Percentiles rank a stretch among this genome's conserved stretches.
phyloP scores from a whole-genome alignment of 345 rosid species.

The Trapa incisa region DNA sequence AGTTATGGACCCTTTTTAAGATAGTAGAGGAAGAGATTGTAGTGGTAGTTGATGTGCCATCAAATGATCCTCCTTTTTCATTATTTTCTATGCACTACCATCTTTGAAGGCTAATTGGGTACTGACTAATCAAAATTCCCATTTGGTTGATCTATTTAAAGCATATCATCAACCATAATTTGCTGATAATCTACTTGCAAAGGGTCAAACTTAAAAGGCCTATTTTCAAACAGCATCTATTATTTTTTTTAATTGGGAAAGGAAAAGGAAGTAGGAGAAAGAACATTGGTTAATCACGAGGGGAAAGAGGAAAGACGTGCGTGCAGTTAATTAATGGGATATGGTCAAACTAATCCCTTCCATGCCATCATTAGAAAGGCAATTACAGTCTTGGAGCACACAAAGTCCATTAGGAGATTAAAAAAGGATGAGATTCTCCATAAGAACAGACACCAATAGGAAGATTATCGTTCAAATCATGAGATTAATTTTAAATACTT shows the following conservation, averaged over 20 bases:
- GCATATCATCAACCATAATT: too few relatives aligned
- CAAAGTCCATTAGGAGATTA: background rate
- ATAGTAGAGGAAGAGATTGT: background rate
- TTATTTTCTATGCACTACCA: too few relatives aligned
- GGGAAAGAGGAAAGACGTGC: background rate
- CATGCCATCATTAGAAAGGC: background rate
- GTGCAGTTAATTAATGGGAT: background rate
- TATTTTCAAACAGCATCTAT: constrained; percentile 5
- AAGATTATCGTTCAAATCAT: background rate
- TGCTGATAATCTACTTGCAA: too few relatives aligned
- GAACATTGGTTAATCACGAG: background rate
- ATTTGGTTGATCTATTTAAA: too few relatives aligned
- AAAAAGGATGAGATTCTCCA: too few relatives aligned
- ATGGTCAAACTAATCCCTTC: background rate
- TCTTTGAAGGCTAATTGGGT: too few relatives aligned
- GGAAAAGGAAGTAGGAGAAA: background rate
- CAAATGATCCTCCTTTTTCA: background rate
- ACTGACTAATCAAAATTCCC: too few relatives aligned
- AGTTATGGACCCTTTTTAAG: background rate
- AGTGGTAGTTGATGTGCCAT: background rate
- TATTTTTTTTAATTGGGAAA: background rate
- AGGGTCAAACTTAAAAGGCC: constrained; percentile 5
- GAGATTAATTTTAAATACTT: constrained; percentile 8
- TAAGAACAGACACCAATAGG: constrained; percentile 2
- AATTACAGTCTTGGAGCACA: background rate